phyloP scores from a whole-genome alignment of 2,329 filamentous ascomycete genomes.

The Fusarium drepaniforme region DNA sequence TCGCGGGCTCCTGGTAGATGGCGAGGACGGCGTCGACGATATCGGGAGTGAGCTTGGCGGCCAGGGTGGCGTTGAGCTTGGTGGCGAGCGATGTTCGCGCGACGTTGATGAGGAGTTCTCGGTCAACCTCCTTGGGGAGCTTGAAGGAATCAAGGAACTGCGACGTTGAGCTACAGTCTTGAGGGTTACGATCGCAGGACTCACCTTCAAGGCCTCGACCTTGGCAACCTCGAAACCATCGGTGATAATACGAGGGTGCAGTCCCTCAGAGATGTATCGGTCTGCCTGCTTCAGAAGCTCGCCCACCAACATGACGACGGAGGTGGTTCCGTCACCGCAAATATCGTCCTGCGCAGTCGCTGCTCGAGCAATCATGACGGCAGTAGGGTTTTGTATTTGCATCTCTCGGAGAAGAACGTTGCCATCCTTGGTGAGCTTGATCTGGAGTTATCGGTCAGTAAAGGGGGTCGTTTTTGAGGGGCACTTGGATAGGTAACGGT shows the following conservation, averaged over 20 bases:
- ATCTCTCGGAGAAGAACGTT: slow-evolving; percentile 84
- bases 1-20: slow-evolving; percentile 89
- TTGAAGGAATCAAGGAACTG: slow-evolving; percentile 97
- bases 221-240: slow-evolving; percentile 99
- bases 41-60: slow-evolving; percentile 90
- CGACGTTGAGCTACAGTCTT: slow-evolving; percentile 17
- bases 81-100: slow-evolving; percentile 95
- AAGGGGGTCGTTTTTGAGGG: slow-evolving; percentile 42
- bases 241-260: slow-evolving; percentile 96
- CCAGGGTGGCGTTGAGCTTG: slow-evolving; percentile 91
- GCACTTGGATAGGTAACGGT: slow-evolving; percentile 49
- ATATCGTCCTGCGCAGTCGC: slow-evolving; percentile 99
- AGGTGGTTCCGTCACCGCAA: slow-evolving; percentile 97
- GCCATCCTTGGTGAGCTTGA: slow-evolving; percentile 99
- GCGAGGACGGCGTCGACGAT: slow-evolving; percentile 97
- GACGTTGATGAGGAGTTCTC: slow-evolving; percentile 92
- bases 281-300: slow-evolving; percentile 98
- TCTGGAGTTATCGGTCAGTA: slow-evolving; percentile 65
- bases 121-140: slow-evolving; percentile 86
- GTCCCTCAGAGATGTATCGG: slow-evolving; percentile 94
- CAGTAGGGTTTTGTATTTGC: slow-evolving; percentile 99
- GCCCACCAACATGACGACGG: slow-evolving; percentile 93
- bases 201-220: slow-evolving; percentile 87
- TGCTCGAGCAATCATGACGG: slow-evolving; percentile 84
- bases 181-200: slow-evolving; percentile 9